phyloP scores from a whole-genome alignment of 2,329 filamentous ascomycete genomes.

The Apiospora malaysiana region DNA sequence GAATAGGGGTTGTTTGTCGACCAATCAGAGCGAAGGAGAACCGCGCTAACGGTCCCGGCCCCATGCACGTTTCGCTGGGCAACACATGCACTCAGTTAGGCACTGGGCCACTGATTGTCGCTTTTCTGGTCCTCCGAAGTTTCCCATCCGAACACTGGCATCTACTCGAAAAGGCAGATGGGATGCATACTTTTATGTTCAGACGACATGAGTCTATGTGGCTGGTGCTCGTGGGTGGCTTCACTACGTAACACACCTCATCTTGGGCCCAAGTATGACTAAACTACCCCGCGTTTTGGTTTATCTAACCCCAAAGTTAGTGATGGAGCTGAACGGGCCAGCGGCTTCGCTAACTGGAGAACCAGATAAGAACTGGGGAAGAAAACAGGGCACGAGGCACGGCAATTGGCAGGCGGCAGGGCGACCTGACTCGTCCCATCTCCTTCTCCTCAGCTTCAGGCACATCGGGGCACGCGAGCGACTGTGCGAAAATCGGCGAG shows the following conservation, averaged over 20 bases:
- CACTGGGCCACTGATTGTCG: neutral
- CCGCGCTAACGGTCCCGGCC: neutral
- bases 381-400: neutral
- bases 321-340: neutral
- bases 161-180: neutral
- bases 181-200: neutral
- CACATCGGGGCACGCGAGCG: neutral
- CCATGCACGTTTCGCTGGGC: neutral
- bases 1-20: neutral
- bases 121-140: neutral
- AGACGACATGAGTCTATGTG: neutral
- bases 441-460: neutral
- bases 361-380: slow-evolving; percentile 3
- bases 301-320: slow-evolving; percentile 10
- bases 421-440: neutral
- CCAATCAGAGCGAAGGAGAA: neutral
- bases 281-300: slow-evolving; percentile 14
- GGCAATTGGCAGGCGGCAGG: neutral
- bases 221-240: neutral
- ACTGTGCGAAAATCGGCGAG: neutral
- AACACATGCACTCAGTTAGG: neutral
- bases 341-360: slow-evolving; percentile 9
- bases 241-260: neutral
- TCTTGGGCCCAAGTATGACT: neutral
- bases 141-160: too few species aligned